Evolutionary conservation across 805 yeast genomes (phyloP).

Genomic region (Sungouiozyma ichnusensis): DNA sequence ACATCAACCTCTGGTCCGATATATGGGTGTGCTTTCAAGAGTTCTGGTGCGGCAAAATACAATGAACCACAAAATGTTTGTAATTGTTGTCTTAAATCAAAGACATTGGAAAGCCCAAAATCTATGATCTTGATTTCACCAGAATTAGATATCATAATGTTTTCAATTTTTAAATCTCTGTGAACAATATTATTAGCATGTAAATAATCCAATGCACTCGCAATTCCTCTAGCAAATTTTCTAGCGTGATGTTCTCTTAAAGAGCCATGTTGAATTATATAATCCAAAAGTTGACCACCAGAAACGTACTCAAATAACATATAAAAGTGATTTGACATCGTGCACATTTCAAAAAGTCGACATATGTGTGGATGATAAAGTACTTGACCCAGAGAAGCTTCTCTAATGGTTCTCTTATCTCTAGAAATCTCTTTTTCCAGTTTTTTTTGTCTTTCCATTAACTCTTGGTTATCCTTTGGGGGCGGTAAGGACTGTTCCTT

Average conservation of each 20-base stretch:
- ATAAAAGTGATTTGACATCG: constrained; percentile 94
- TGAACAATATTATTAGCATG: constrained; percentile 93
- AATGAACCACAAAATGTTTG: constrained; percentile 95
- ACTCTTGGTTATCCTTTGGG: constrained; percentile 47
- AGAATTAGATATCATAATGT: constrained; percentile 83
- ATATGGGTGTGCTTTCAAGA: constrained; percentile 84
- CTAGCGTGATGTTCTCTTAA: constrained; percentile 90
- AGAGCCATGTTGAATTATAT: constrained; percentile 92
- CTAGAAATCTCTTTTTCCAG: constrained; percentile 76
- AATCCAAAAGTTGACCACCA: constrained; percentile 96
- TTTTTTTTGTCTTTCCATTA: constrained; percentile 54
- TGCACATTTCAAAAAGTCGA: constrained; percentile 82
- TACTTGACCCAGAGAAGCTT: constrained; percentile 86
- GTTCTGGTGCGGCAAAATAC: constrained; percentile 97
- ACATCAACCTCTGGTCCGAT: constrained; percentile 95
- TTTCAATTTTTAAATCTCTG: constrained; percentile 92
- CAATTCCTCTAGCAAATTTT: constrained; percentile 89
- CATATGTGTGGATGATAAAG: constrained; percentile 89
- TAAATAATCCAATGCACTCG: constrained; percentile 85
- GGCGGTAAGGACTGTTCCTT: constrained; percentile 64
- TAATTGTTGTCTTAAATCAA: constrained; percentile 56
- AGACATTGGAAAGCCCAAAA: constrained; percentile 88
- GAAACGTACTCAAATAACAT: constrained; percentile 94
- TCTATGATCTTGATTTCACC: constrained; percentile 95
- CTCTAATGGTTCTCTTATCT: constrained; percentile 87